Evolutionary conservation across 2,329 filamentous ascomycete genomes (phyloP).

Genomic region (Colletotrichum magnum): DNA sequence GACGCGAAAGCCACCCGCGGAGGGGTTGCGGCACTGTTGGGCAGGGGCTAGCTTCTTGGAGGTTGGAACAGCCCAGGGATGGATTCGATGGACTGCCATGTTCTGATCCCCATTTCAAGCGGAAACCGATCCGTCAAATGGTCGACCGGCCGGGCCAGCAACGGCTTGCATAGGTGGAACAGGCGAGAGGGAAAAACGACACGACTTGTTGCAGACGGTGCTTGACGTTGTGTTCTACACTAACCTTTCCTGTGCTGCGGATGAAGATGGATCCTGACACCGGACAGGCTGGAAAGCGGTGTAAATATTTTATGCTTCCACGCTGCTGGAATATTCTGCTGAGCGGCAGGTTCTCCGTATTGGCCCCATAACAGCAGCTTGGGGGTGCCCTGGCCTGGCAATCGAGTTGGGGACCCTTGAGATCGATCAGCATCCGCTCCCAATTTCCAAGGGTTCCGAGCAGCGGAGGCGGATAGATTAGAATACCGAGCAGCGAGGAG

Average conservation of each 20-base stretch:
- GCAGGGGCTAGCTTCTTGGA: conserved; percentile 6
- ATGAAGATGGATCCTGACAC: too few relatives aligned
- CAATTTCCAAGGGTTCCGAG: conserved; percentile 8
- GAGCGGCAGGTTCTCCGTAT: not conserved
- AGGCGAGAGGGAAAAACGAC: too few relatives aligned
- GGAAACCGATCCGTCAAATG: not conserved
- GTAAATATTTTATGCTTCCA: not conserved
- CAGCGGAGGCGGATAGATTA: conserved; percentile 38
- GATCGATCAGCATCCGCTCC: conserved; percentile 26
- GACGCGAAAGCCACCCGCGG: conserved; percentile 13
- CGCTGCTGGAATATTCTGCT: conserved; percentile 25
- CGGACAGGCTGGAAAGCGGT: too few relatives aligned
- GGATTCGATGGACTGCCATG: conserved; percentile 6
- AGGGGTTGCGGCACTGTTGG: not conserved
- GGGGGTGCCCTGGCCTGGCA: conserved; percentile 3
- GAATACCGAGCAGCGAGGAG: conserved; percentile 28
- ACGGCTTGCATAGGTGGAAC: not conserved
- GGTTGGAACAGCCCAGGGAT: not conserved
- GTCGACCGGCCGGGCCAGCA: not conserved
- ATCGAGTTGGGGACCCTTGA: conserved; percentile 20
- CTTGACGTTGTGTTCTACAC: not conserved
- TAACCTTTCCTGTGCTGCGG: too few relatives aligned
- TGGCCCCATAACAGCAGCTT: not conserved
- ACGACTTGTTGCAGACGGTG: not conserved
- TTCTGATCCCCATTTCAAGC: not conserved